Conservation (phyloP, 768 basidiomycete genomes). For the Tylopilus subfusipes region DNA sequence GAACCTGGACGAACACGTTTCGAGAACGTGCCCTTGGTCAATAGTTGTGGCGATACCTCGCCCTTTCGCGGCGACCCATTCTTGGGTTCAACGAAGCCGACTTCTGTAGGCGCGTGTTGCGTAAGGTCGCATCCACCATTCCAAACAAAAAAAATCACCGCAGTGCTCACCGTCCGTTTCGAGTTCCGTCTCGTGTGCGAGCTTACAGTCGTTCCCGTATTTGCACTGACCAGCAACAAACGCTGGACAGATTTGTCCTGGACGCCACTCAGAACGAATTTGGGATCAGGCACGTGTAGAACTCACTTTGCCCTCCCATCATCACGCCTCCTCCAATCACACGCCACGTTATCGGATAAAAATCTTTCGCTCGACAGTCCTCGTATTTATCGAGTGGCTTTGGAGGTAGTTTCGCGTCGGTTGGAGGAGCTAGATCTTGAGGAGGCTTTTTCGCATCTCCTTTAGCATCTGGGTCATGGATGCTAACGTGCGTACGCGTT, state of each 20-base stretch:
- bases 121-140: neutral
- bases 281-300: neutral
- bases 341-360: conserved; percentile 68
- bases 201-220: conserved; percentile 26
- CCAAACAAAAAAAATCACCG: neutral
- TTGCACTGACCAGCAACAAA: conserved; percentile 25
- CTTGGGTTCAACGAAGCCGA: conserved; percentile 18
- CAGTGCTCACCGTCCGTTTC: conserved; percentile 21
- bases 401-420: conserved; percentile 19
- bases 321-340: conserved; percentile 78
- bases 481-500: conserved; percentile 31
- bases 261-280: neutral
- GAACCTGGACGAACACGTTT: conserved; percentile 7
- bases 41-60: neutral
- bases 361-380: conserved; percentile 43
- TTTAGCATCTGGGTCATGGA: conserved; percentile 37
- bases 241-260: conserved; percentile 27
- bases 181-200: conserved; percentile 29
- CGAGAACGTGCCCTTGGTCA: neutral
- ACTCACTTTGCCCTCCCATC: conserved; percentile 44
- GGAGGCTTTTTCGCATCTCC: neutral
- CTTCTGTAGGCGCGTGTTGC: neutral
- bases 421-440: conserved; percentile 3
- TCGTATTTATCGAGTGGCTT: conserved; percentile 32
- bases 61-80: neutral